Conservation (phyloP, 2,329 filamentous ascomycete genomes). For the Zalaria sp. region DNA sequence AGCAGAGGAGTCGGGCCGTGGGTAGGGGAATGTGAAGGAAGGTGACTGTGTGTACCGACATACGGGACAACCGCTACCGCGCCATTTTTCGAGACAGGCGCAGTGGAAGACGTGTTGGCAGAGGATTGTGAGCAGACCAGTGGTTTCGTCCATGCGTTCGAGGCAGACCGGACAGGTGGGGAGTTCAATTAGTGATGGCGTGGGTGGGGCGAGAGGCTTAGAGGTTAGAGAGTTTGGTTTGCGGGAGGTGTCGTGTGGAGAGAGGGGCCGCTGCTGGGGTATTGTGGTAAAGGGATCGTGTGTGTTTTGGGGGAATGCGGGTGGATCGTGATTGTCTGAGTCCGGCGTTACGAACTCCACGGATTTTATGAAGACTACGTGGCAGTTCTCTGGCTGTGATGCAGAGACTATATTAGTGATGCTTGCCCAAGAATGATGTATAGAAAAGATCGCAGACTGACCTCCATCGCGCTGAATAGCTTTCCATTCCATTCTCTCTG, state of each 20-base stretch:
- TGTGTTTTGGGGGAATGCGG: slow-evolving; percentile 42
- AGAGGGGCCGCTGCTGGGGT: slow-evolving; percentile 22
- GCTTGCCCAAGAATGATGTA: slow-evolving; percentile 4
- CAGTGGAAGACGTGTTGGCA: slow-evolving; percentile 98
- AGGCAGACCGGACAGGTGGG: slow-evolving; percentile 94
- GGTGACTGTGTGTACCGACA: slow-evolving; percentile 72
- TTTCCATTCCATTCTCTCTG: slow-evolving; percentile 81
- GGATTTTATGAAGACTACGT: slow-evolving; percentile 86
- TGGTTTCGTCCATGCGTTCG: slow-evolving; percentile 96
- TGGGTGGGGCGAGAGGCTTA: slow-evolving; percentile 57
- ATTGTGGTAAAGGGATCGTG: slow-evolving; percentile 52
- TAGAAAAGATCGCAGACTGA: slow-evolving; percentile 22
- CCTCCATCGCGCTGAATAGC: slow-evolving; percentile 83
- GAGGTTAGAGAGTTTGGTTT: slow-evolving; percentile 21
- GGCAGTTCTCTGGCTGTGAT: slow-evolving; percentile 71
- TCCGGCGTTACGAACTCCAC: slow-evolving; percentile 66
- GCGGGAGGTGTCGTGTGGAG: slow-evolving; percentile 20
- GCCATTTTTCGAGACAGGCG: slow-evolving; percentile 91
- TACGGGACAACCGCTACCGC: slow-evolving; percentile 82
- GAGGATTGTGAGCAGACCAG: slow-evolving; percentile 83
- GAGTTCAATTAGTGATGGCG: slow-evolving; percentile 74
- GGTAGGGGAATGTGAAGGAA: slow-evolving; percentile 23
- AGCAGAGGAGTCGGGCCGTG: slow-evolving; percentile 14
- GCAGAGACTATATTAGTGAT: slow-evolving; percentile 1
- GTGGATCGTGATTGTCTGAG: slow-evolving; percentile 22